Base-by-base conservation (phyloP, 2,329 filamentous ascomycete species). In the Fusarium sp. region DNA sequence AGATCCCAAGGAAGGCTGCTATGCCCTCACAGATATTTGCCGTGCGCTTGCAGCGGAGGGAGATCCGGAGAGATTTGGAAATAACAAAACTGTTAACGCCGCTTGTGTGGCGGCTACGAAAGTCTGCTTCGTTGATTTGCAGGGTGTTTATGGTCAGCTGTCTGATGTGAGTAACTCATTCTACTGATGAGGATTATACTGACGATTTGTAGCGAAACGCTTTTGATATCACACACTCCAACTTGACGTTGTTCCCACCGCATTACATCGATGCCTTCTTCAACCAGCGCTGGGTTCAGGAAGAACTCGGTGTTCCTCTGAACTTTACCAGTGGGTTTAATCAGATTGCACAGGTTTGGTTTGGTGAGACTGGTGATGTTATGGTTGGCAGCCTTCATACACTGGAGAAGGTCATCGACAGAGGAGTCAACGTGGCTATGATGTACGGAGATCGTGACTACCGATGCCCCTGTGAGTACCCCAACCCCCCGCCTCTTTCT, bases 381-480 rank as follows among this genome's bases (percentile, higher is more conserved):
- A 80, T 90, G 31, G 75, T 84, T 28, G 63, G 63, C 2, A 61
- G 40, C 24, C 26, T 69, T 9, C 14, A 50, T 3, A 80, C 86
- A 53, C 80, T 92, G 4, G 87, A 89, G 59, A 79, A 83, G 14
- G 83, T 92, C 18, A 80, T 92, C 45, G 81, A 86, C 11, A 82
- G 80, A 1, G 89, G 88, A 26, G 86, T 93, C 9, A 88, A 88
- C 14, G 87, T 95, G 17, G 89, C 90, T 3, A 79, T 95, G 58
- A 85, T 93, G 50, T 92, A 94, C 75, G 87, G 86, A 17, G 87
- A 89, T 71, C 79, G 85, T 52, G 87, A 89, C 74, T 88, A 86
- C 68, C 83, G 86, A 62, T 89, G 87, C 75, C 88, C 88, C 71
- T 89, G 90, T 76, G 81, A 90, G 73, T 62, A 2, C 1, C 7